Evolutionary conservation across 208 protist species (phyloP), one percentile per base, ranked within the genome.

Genomic region (Leishmania amazonensis): DNA sequence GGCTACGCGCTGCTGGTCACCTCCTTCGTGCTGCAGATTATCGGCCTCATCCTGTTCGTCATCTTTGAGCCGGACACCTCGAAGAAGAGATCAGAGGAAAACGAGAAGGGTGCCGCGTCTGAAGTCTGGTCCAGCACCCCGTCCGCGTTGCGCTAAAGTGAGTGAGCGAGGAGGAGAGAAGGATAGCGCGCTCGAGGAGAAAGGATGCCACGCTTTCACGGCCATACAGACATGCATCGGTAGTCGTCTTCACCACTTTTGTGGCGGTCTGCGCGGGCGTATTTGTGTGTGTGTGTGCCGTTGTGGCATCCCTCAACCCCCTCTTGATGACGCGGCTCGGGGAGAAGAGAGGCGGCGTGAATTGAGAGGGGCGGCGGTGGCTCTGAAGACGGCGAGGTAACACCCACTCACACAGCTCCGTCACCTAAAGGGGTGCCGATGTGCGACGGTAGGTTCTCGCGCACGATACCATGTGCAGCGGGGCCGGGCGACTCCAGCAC

Each of bases 1-100:
- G 92, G 92, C 73, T 95, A 87, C 82, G 84, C 80, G 67, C 78
- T 93, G 65, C 62, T 92, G 40, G 71, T 93, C 8, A 74, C 76
- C 42, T 89, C 85, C 78, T 94, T 91, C 79, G 64, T 19, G 8
- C 35, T 95, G 45, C 87, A 93, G 84, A 45, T 31, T 45, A 28
- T 91, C 47, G 88, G 89, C 60, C 77, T 94, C 73, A 73, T 94
- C 28, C 54, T 88, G 38, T 88, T 93, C 80, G 42, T 87, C 21
- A 38, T 86, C 74, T 68, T 93, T 24, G 90, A 94, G 90, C 81
- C 82, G 76, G 75, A 86, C 28, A 57, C 76, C 4, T 77, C 58
- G 13, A 74, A 70, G 13, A n/a, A n/a, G 54, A 73, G 42, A 60
- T 17, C 42, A 3, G 74, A 81, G 31, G 62, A 62, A 0, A n/a